These are phyloP conservation scores for Stevia rebaudiana DNA, from an alignment of 140 eudicot species.

Conservation along the genomic window DNA sequence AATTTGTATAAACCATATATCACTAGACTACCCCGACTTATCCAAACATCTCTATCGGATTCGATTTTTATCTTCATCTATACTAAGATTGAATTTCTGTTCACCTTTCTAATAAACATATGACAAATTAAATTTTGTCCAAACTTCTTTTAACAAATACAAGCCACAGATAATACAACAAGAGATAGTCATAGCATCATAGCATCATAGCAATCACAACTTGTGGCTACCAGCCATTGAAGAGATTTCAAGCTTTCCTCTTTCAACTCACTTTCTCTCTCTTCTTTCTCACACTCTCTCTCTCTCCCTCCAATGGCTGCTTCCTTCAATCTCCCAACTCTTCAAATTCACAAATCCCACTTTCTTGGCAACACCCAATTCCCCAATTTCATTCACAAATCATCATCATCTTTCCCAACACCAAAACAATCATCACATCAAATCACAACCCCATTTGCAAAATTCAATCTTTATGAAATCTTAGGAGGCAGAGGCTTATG, in stretches of 20 bases:
- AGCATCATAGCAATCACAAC: conserved; percentile 13
- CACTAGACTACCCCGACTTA: too few species aligned
- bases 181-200: neutral
- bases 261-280: conserved; percentile 7
- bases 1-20: too few species aligned
- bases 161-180: conserved; percentile 14
- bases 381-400: conserved; percentile 24
- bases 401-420: conserved; percentile 20
- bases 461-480: conserved; percentile 67
- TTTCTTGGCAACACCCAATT: conserved; percentile 49
- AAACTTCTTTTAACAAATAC: too few species aligned
- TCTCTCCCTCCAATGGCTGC: conserved; percentile 46
- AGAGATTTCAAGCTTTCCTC: conserved; percentile 4
- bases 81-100: too few species aligned
- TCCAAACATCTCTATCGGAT: too few species aligned
- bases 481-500: conserved; percentile 84
- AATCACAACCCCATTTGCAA: conserved; percentile 37
- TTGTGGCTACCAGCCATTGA: conserved; percentile 38
- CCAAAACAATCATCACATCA: conserved; percentile 29
- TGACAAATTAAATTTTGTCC: too few species aligned
- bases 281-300: conserved; percentile 1
- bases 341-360: conserved; percentile 52
- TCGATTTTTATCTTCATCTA: too few species aligned
- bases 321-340: conserved; percentile 49
- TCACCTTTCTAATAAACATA: too few species aligned